phyloP scores from a whole-genome alignment of 805 yeast species.

The Metschnikowia borealis region DNA sequence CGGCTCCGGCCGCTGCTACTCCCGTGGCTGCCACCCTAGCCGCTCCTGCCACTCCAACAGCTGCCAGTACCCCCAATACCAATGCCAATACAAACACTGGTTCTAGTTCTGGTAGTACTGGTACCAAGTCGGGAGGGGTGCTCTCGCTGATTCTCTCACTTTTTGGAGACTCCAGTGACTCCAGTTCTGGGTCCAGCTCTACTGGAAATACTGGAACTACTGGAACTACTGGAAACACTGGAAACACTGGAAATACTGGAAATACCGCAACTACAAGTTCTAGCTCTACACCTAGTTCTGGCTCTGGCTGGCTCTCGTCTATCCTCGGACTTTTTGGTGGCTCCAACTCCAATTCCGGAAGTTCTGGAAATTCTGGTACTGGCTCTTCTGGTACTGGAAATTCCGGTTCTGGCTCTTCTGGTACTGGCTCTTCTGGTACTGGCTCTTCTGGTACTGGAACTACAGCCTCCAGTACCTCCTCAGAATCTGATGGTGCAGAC shows the following conservation, averaged over 20 bases:
- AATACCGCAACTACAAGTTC: background rate
- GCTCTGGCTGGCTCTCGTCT: background rate
- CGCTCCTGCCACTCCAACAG: slow-evolving; percentile 3
- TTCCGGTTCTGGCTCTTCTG: background rate
- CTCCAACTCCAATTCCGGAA: background rate
- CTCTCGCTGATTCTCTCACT: slow-evolving; percentile 5
- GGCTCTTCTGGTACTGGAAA: background rate
- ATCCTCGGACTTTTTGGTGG: background rate
- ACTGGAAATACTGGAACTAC: background rate
- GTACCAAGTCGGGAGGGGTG: slow-evolving; percentile 2
- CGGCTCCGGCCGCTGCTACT: slow-evolving; percentile 2
- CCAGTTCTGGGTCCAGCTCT: background rate
- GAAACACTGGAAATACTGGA: background rate
- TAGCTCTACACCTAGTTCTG: background rate
- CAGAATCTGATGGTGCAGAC: background rate
- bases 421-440: background rate
- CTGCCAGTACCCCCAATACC: background rate
- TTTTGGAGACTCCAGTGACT: slow-evolving; percentile 4
- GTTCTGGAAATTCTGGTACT: too few relatives aligned
- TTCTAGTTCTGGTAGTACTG: background rate
- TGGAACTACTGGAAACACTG: background rate
- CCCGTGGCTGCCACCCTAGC: slow-evolving; percentile 2
- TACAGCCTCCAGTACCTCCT: background rate
- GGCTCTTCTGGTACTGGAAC: background rate
- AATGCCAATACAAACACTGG: background rate